Evolutionary conservation across 371 early-diverging fungal genomes (phyloP).

Genomic region (Chytridium lagenaria): DNA sequence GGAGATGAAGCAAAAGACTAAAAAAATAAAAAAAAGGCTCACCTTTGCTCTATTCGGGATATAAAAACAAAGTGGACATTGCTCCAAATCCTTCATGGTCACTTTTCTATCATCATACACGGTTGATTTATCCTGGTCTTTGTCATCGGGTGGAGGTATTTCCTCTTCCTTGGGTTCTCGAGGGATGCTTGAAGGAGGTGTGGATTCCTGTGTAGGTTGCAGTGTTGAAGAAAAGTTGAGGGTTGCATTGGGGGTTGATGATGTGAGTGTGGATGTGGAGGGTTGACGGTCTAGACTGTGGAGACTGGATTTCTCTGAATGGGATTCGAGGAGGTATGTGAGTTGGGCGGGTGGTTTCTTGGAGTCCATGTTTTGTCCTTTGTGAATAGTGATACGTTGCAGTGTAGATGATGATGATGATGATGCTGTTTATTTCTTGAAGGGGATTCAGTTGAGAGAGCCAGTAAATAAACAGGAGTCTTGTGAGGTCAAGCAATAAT

Average conservation of each 20-base stretch:
- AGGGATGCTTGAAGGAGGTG: neutral
- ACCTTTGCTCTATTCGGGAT: constrained; percentile 30
- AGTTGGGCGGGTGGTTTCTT: constrained; percentile 1
- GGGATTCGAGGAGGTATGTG: neutral
- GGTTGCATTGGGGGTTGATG: neutral
- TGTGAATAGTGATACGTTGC: too few species aligned
- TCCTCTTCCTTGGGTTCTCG: too few species aligned
- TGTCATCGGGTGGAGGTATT: too few species aligned
- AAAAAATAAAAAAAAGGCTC: constrained; percentile 3
- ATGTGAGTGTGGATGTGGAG: neutral
- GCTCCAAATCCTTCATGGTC: constrained; percentile 1
- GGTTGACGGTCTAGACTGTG: neutral
- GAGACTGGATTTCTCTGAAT: neutral
- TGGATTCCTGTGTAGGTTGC: neutral
- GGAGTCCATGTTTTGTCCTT: neutral
- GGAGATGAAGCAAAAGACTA: neutral
- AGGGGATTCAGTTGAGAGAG: too few species aligned
- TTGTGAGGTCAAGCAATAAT: too few species aligned
- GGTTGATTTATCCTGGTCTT: too few species aligned
- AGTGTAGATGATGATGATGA: too few species aligned
- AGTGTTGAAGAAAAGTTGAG: neutral
- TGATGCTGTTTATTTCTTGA: too few species aligned
- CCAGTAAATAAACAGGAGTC: too few species aligned
- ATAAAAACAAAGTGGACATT: constrained; percentile 29
- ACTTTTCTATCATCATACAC: neutral